Evolutionary conservation across 2,329 filamentous ascomycete species (phyloP), one percentile per base, ranked within the genome.

Genomic region (Fusarium oxysporum): DNA sequence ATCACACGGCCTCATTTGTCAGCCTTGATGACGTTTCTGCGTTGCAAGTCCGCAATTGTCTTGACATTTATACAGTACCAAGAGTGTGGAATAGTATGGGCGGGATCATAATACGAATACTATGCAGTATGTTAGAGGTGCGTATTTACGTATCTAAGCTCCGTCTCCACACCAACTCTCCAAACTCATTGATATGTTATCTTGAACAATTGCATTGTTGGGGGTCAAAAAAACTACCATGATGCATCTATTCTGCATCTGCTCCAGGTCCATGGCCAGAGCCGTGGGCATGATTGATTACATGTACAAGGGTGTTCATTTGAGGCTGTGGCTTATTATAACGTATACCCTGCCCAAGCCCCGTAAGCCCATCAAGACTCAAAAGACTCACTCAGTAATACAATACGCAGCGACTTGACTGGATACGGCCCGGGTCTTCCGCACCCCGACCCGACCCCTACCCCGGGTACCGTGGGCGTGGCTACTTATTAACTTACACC

Each of bases 301-400:
- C 69, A 72, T 48, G 65, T 35, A 62, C 57, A 65, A 51, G 66
- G 66, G 62, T 50, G 44, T 57, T 51, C 48, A n/a, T 53, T 68
- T 58, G 70, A 55, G 72, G 72, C 72, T 75, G 72, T 75, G 72
- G 72, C 72, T 75, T 69, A 75, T 58, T 62, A 50, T 37, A 58
- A 50, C 60, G 62, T 65, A 38, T 63, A 59, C 65, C 68, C 43
- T 73, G 51, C 28, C 68, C 64, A 69, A 61, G 53, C 70, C 70
- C 61, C 70, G 55, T 72, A 73, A 73, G 70, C 70, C 65, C 53
- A 58, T 37, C 38, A 43, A 54, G 35, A 54, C 23, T 54, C 33
- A 17, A 54, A n/a, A 54, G 50, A 40, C 35, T 40, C 50, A 17
- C 35, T 45, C 43, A 23, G 28, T 37, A 45, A 43, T 32, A 40